Evolutionary conservation across 495 filamentous ascomycete species (phyloP).

Genomic region (Mycothermus thermophilus): DNA sequence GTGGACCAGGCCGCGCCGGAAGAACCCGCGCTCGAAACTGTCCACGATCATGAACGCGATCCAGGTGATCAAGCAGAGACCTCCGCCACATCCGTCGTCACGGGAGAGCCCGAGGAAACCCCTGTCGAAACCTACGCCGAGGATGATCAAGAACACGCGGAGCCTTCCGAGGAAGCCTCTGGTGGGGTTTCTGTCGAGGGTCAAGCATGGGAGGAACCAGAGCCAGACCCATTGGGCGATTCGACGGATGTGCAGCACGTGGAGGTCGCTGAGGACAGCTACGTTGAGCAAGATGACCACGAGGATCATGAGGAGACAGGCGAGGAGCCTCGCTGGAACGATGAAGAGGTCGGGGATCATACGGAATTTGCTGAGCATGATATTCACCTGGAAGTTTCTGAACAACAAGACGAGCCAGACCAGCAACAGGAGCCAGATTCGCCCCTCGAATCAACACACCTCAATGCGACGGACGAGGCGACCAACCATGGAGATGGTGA

Average conservation of each 20-base stretch:
- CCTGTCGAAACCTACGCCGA: background rate
- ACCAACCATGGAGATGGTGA: background rate
- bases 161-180: too few relatives aligned
- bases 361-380: too few relatives aligned
- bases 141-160: background rate
- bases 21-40: conserved; percentile 3
- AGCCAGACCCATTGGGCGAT: background rate
- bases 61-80: background rate
- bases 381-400: too few relatives aligned
- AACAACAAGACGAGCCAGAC: conserved; percentile 1
- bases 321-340: too few relatives aligned
- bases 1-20: background rate
- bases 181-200: background rate
- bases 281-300: background rate
- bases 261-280: background rate
- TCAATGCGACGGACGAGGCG: background rate
- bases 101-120: background rate
- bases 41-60: conserved; percentile 11
- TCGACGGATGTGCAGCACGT: background rate
- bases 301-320: too few relatives aligned
- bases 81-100: too few relatives aligned
- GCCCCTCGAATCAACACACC: background rate
- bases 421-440: background rate
- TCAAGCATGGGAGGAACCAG: background rate
- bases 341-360: too few relatives aligned